Conservation (phyloP, 1,139 yeast species). For the Hyphopichia burtonii region DNA sequence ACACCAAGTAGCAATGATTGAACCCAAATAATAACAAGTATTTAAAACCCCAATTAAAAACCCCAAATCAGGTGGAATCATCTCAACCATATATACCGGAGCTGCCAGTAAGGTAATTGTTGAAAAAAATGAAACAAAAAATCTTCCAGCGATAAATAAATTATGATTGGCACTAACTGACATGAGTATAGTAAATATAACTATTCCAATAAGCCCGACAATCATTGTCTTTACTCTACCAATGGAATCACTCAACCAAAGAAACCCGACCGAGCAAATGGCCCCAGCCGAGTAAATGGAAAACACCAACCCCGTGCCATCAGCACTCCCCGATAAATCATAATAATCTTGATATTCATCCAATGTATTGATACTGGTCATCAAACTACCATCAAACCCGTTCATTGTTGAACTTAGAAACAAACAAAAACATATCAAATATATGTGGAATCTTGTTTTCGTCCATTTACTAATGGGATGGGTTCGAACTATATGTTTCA, state of each 20-base stretch:
- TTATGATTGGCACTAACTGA: conserved; percentile 17
- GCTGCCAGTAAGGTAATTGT: conserved; percentile 17
- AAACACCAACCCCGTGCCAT: conserved; percentile 19
- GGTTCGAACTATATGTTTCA: conserved; percentile 3
- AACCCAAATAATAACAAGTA: conserved; percentile 13
- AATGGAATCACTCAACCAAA: conserved; percentile 13
- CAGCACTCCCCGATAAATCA: conserved; percentile 12
- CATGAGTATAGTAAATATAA: conserved; percentile 23
- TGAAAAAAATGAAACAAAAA: conserved; percentile 13
- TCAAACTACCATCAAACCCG: conserved; percentile 6
- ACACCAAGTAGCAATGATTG: conserved; percentile 13
- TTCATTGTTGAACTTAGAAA: conserved; percentile 4
- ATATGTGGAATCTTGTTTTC: conserved; percentile 1
- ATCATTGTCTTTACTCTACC: conserved; percentile 12
- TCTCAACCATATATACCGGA: conserved; percentile 23
- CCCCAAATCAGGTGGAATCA: conserved; percentile 15
- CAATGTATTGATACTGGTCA: conserved; percentile 15
- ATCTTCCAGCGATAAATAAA: conserved; percentile 24
- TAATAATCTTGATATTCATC: conserved; percentile 15
- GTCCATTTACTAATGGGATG: conserved; percentile 5
- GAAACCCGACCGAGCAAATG: conserved; percentile 13
- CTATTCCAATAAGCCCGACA: conserved; percentile 16
- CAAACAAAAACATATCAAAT: conserved; percentile 3
- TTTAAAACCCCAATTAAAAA: conserved; percentile 9
- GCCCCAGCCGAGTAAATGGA: conserved; percentile 19